Conservation (phyloP, 129 eudicot genomes). For the Deinandra increscens region DNA sequence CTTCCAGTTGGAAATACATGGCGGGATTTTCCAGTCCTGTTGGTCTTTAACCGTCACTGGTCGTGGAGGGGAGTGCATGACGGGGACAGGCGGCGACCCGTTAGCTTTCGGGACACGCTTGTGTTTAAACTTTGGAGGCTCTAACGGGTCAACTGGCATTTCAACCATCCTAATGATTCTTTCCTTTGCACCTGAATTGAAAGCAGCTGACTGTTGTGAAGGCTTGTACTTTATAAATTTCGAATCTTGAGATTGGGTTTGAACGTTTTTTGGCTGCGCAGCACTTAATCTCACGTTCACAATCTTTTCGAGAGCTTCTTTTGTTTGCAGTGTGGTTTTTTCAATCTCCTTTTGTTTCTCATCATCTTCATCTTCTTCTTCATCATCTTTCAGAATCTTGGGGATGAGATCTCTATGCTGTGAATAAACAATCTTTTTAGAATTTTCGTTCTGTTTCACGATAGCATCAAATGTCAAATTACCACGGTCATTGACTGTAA, state of each 20-base stretch:
- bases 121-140: conserved; percentile 85
- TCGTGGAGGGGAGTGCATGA: conserved; percentile 86
- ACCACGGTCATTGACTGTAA: conserved; percentile 69
- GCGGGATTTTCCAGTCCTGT: conserved; percentile 90
- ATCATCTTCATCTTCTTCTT: conserved; percentile 49
- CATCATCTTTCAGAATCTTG: conserved; percentile 52
- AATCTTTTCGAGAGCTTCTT: conserved; percentile 77
- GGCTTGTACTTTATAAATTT: conserved; percentile 73
- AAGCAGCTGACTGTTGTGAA: conserved; percentile 74
- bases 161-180: conserved; percentile 82
- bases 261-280: conserved; percentile 81
- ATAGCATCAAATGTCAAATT: conserved; percentile 75
- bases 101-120: conserved; percentile 83
- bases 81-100: conserved; percentile 90
- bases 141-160: conserved; percentile 86
- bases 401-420: conserved; percentile 75
- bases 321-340: conserved; percentile 60
- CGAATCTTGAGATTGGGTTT: conserved; percentile 52
- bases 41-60: conserved; percentile 88
- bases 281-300: conserved; percentile 84
- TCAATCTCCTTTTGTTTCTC: conserved; percentile 75
- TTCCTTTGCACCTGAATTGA: conserved; percentile 79
- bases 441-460: conserved; percentile 76
- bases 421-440: conserved; percentile 62
- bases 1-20: conserved; percentile 90